Base-by-base conservation (phyloP, 176 grass and related monocot species). In the Eremochloa ophiuroides region DNA sequence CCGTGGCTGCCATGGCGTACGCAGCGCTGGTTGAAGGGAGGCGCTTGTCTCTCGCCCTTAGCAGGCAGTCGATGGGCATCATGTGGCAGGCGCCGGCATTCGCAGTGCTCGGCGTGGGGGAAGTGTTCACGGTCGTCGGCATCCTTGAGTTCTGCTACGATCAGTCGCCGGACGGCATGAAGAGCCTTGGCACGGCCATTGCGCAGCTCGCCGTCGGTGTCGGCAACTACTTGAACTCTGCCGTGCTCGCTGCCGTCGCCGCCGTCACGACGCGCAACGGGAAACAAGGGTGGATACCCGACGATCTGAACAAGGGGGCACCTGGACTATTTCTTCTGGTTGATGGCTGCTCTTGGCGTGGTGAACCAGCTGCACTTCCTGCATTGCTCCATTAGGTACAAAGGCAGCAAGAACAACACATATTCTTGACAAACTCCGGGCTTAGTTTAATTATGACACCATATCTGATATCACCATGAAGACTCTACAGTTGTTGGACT, bases 41-140 rank as follows among this genome's bases (percentile, higher is more conserved):
- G 74, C 68, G 88, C 6, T 22, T 86, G 61, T 48, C 76, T 3
- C 53, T 72, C 9, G n/a, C 73, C 27, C 79, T 9, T 11, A 39
- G 56, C 33, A 38, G 6, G 58, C 4, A 18, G 38, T 10, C 63
- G 8, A 73, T 90, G 50, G 83, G 69, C 75, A 87, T 90, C 59
- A 61, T 79, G 39, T 90, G 84, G 88, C 84, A 90, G 61, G 81
- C 48, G n/a, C 88, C 88, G 34, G 76, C 73, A 35, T 90, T 71
- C 30, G 61, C 68, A 5, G 39, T 86, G 61, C 39, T 90, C 0
- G 84, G 88, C 44, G 69, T 8, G 6, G 88, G 75, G 0, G 80
- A 90, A 65, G 75, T 83, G 28, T 90, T 90, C 47, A 15, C 69
- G 8, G 55, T 46, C 74, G 31, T 90, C 5, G 88, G 80, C 68